A percentile compares a stretch with the other conserved stretches of the same genome.
Evolutionary conservation across 2,329 filamentous ascomycete genomes (phyloP).

Genomic region (Neurospora crassa): DNA sequence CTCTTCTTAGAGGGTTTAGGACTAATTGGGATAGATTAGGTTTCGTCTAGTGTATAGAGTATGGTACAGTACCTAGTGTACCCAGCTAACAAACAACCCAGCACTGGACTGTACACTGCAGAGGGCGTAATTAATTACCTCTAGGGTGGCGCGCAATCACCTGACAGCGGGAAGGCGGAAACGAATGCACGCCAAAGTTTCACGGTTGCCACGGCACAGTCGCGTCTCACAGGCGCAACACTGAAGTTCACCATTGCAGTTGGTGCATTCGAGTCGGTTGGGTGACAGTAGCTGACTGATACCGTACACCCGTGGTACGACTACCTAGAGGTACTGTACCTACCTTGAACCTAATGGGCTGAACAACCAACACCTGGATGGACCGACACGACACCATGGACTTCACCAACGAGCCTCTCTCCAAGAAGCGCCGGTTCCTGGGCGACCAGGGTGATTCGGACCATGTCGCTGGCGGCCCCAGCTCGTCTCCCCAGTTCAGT

Average conservation of each 20-base stretch:
- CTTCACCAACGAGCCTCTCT: conserved; percentile 28
- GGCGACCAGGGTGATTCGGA: conserved; percentile 18
- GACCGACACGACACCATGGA: conserved; percentile 8
- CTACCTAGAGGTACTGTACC: no score
- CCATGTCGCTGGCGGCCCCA: conserved; percentile 17
- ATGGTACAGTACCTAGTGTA: no score
- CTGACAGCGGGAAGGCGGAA: conserved; percentile 7
- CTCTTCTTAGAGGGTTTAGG: no score
- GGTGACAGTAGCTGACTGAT: neutral
- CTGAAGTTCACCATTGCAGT: no score
- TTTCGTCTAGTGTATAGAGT: no score
- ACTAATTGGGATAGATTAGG: no score
- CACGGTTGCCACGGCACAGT: conserved; percentile 8
- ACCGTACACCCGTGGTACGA: neutral
- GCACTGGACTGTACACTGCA: no score
- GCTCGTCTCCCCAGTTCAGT: conserved; percentile 3
- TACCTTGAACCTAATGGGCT: neutral
- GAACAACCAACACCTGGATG: neutral
- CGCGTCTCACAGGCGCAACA: conserved; percentile 14
- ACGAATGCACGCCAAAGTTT: conserved; percentile 13
- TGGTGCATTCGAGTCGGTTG: no score
- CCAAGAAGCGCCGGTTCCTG: conserved; percentile 39
- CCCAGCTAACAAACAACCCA: no score
- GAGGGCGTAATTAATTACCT: no score
- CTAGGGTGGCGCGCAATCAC: conserved; percentile 11